Base-by-base conservation (phyloP, 2,329 filamentous ascomycete genomes). In the Leptographium flavum region DNA sequence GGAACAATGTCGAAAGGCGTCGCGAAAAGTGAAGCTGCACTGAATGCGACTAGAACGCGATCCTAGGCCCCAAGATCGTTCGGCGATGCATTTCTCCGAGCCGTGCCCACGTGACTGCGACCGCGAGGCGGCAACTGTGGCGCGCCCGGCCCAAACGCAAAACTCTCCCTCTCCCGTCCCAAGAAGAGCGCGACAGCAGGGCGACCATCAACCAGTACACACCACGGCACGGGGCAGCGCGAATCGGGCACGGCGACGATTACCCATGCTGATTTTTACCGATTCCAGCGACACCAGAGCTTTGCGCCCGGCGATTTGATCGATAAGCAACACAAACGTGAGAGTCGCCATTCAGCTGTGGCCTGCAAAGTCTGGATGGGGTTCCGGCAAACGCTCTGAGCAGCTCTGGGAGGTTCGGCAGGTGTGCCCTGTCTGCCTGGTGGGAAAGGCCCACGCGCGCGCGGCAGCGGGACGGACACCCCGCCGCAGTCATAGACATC, bases 371-470 rank as follows among this genome's bases (percentile, higher is more conserved):
- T 42, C 43, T 49, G 47, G 21, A 53, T 53, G 51, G 47, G 46
- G 19, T 25, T 13, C 23, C 47, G 45, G 30, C 25, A 25, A 30
- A 15, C 23, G 46, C 28, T n/a, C 23, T 30, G 32, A 27, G 32
- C 22, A 43, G 40, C 23, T 58, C 58, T 61, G 57, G 60, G 56
- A 54, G 59, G 61, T 59, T 62, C 64, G 62, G 65, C 65, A 64
- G 69, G 71, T 70, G 65, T 62, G 60, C 58, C 61, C 64, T 70
- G 65, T 66, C 67, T 61, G 61, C 50, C 30, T 53, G 46, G 48
- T 43, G 39, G 47, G 36, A 39, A 32, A 31, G 40, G 43, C 36
- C 22, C 10, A n/a, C n/a, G n/a, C n/a, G n/a, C n/a, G n/a, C n/a
- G n/a, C n/a, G n/a, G n/a, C n/a, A n/a, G n/a, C n/a, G n/a, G n/a